Evolutionary conservation across 1,284 basidiomycete genomes (phyloP), one percentile per base, ranked within the genome.

Genomic region (Exsudoporus floridanus): DNA sequence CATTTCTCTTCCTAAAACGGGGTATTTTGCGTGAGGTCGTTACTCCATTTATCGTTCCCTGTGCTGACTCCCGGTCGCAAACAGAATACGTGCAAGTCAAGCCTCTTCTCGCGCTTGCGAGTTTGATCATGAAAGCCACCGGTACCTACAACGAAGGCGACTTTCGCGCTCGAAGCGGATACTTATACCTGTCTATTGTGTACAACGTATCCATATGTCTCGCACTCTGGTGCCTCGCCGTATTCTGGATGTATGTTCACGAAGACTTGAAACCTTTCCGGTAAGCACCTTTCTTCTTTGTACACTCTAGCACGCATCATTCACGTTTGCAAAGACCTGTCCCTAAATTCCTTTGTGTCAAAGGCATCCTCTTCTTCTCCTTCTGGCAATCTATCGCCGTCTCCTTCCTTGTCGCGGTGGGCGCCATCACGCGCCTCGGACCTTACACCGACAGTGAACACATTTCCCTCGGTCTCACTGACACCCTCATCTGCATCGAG

Each of bases 71-170:
- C 61, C 21, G 19, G 49, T 37, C 16, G 30, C 16, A 37, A 36
- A 16, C 61, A 96, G 93, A 99, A 78, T 99, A 99, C 68, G 96
- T 98, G 4, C 94, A 98, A 71, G 79, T 99, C 54, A 99, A 99
- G 66, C 96, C 96, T 0, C 69, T 96, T 0, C 79, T 99, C 1
- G 95, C 96, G 0, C 67, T 90, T 1, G 84, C 82, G 0, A 98
- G 93, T 0, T 76, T 98, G 46, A 78, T 96, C 19, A 79, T 97
- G 61, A 99, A 99, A 70, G 84, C 86, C 0, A 77, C 81, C 1
- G 91, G 90, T 6, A 93, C 88, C 57, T 99, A 92, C 75, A 85
- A 90, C 61, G 96, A 99, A 69, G 96, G 96, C 38, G 81, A 88
- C 66, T 85, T 97, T 63, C 80, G 86, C 34, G 78, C 83, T 16